phyloP scores from a whole-genome alignment of 1,139 yeast genomes.

The Hansenula lynferdii region DNA sequence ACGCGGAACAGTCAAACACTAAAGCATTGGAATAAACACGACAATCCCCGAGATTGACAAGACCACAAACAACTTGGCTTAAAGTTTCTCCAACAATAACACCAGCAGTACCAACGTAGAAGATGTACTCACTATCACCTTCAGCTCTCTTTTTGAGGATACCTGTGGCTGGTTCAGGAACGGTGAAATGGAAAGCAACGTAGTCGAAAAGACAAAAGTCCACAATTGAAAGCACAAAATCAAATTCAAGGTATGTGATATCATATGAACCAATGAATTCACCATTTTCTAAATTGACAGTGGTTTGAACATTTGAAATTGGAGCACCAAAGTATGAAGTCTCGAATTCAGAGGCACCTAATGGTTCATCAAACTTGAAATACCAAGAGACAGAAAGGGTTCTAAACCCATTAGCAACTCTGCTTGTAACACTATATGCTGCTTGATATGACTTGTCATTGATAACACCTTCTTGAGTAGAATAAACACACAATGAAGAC shows the following conservation, averaged over 20 bases:
- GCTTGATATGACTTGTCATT: background rate
- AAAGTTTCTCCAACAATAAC: background rate
- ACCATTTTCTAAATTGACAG: constrained; percentile 13
- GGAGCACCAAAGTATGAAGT: constrained; percentile 6
- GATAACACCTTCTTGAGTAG: constrained; percentile 3
- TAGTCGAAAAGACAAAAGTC: constrained; percentile 11
- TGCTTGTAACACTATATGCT: background rate
- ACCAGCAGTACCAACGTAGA: constrained; percentile 8
- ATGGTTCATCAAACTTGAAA: constrained; percentile 9
- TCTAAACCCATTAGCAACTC: constrained; percentile 1
- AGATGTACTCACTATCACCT: constrained; percentile 2
- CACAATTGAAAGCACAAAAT: constrained; percentile 1
- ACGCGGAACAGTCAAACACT: constrained; percentile 6
- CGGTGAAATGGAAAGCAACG: constrained; percentile 8
- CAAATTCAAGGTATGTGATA: background rate
- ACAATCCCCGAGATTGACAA: constrained; percentile 2
- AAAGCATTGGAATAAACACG: constrained; percentile 1
- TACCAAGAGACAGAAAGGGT: constrained; percentile 13
- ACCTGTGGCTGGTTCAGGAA: background rate
- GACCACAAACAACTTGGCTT: background rate
- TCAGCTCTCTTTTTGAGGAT: too few species aligned
- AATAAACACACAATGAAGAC: constrained; percentile 4
- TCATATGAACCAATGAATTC: constrained; percentile 6
- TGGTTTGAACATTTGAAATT: constrained; percentile 6
- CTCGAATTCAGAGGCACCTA: constrained; percentile 7